Conservation (phyloP, 768 basidiomycete species). For the Agrocybe praecox region DNA sequence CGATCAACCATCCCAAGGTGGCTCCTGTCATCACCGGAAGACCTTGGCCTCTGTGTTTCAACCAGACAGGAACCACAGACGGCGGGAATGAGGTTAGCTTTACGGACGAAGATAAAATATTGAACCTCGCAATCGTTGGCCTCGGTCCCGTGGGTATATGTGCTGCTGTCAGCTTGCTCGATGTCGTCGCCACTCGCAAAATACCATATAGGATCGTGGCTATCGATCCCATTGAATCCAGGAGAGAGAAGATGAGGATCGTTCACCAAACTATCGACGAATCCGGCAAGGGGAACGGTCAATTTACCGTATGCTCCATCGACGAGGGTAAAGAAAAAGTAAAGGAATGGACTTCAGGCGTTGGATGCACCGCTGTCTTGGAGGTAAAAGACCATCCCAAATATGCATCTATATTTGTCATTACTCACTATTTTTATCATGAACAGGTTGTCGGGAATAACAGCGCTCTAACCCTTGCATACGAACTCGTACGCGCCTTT, state of each 20-base stretch:
- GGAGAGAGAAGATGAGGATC: slow-evolving; percentile 61
- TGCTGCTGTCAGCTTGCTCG: slow-evolving; percentile 63
- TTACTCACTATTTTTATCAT: no score
- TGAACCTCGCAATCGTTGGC: slow-evolving; percentile 71
- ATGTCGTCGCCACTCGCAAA: slow-evolving; percentile 49
- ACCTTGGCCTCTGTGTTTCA: slow-evolving; percentile 59
- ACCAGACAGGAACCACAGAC: slow-evolving; percentile 16
- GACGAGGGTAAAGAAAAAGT: slow-evolving; percentile 54
- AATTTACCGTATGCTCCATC: slow-evolving; percentile 52
- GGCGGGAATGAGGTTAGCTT: slow-evolving; percentile 33
- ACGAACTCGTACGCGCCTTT: slow-evolving; percentile 73
- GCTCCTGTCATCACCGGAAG: slow-evolving; percentile 57
- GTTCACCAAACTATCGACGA: slow-evolving; percentile 54
- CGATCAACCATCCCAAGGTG: slow-evolving; percentile 72
- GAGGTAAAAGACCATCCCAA: slow-evolving; percentile 46
- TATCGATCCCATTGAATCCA: slow-evolving; percentile 58
- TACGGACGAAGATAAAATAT: slow-evolving; percentile 45
- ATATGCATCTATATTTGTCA: no score
- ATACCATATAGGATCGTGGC: slow-evolving; percentile 60
- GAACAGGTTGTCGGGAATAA: slow-evolving; percentile 70
- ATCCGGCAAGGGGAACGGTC: slow-evolving; percentile 46
- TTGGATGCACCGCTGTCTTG: slow-evolving; percentile 67
- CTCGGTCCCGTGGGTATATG: slow-evolving; percentile 83
- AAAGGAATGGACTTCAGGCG: slow-evolving; percentile 51
- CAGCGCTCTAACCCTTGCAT: slow-evolving; percentile 63